These are phyloP conservation scores for Eucalyptus coolabah DNA, from an alignment of 345 rosid genomes.

Conservation along the genomic window DNA sequence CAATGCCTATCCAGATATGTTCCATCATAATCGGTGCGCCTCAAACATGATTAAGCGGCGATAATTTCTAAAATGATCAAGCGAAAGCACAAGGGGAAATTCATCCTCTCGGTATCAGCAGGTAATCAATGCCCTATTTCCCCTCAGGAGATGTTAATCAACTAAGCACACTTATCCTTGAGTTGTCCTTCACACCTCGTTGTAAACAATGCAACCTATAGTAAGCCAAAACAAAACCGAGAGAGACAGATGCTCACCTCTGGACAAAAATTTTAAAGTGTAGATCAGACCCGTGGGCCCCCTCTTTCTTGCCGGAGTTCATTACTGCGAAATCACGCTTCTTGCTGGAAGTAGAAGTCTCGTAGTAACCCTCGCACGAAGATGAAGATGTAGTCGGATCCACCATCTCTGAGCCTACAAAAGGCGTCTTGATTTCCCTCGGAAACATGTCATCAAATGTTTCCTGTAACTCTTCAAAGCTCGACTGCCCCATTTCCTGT, in stretches of 20 bases:
- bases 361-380: constrained; percentile 49
- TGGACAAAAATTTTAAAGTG: neutral
- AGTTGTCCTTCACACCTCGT: neutral
- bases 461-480: neutral
- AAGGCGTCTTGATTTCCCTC: neutral
- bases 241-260: neutral
- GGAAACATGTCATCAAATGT: neutral
- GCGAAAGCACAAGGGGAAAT: neutral
- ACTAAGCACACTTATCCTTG: neutral
- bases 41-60: neutral
- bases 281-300: neutral
- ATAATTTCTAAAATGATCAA: neutral
- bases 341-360: neutral
- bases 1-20: neutral
- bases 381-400: neutral
- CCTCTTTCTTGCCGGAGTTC: neutral
- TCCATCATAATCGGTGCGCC: neutral
- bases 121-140: neutral
- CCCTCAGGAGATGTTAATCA: neutral
- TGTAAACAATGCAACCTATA: neutral
- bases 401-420: neutral
- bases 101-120: neutral
- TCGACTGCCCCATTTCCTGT: neutral
- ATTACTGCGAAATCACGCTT: neutral
- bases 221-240: neutral